These are phyloP conservation scores for Myriosclerotinia curreyana DNA, from an alignment of 2,329 filamentous ascomycete species.

Conservation along the genomic window DNA sequence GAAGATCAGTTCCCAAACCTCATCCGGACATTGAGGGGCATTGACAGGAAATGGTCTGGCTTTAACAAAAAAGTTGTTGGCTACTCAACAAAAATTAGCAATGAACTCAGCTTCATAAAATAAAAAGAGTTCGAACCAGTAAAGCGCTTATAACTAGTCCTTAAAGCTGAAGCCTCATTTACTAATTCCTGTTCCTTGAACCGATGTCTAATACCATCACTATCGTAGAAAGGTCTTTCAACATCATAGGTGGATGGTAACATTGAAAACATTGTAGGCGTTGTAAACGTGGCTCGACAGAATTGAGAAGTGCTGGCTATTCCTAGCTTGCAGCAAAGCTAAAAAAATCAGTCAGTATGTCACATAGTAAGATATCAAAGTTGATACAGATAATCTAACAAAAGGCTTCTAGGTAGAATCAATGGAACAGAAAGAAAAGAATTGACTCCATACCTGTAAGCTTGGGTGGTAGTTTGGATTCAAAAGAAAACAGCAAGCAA, in stretches of 20 bases:
- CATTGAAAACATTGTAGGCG: no score
- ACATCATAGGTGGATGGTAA: no score
- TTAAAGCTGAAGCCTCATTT: not conserved
- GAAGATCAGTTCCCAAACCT: not conserved
- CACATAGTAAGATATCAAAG: not conserved
- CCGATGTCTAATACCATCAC: not conserved
- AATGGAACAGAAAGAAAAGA: not conserved
- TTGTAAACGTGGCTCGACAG: not conserved
- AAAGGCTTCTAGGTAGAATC: not conserved
- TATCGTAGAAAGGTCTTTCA: no score
- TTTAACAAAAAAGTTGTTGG: not conserved
- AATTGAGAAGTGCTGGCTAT: not conserved
- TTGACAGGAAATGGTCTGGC: not conserved
- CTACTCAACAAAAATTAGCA: not conserved
- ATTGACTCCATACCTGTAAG: not conserved
- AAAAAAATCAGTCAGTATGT: not conserved
- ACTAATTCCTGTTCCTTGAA: not conserved
- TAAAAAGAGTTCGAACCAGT: no score
- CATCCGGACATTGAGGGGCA: not conserved
- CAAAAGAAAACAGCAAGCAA: not conserved
- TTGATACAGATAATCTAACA: not conserved
- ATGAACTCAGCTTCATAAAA: no score
- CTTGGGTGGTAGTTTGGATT: not conserved
- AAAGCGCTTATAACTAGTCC: not conserved
- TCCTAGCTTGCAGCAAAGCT: not conserved